Percentiles rank a stretch among this genome's conserved stretches.
Evolutionary conservation across 768 basidiomycete genomes (phyloP).

Genomic region (Rhodotorula diobovata): DNA sequence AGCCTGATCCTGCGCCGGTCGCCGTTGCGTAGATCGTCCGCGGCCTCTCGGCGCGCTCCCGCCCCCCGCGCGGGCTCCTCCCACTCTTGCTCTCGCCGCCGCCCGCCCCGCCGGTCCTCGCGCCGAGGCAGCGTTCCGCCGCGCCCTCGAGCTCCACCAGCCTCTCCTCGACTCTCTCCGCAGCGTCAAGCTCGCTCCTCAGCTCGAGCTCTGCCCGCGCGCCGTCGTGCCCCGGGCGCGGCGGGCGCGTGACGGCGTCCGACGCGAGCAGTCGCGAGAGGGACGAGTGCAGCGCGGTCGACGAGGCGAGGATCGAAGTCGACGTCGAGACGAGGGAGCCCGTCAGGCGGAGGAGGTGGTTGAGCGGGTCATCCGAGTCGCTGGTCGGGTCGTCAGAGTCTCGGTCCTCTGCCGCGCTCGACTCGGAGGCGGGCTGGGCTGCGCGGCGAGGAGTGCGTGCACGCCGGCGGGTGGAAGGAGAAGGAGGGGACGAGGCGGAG

Average conservation of each 20-base stretch:
- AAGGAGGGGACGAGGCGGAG: not conserved
- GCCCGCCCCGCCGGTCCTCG: not conserved
- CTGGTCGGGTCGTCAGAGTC: conserved; percentile 4
- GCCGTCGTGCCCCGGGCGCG: not conserved
- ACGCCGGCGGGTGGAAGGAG: not conserved
- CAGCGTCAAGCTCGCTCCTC: not conserved
- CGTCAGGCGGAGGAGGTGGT: conserved; percentile 10
- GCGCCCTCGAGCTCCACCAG: not conserved
- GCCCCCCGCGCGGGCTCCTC: not conserved
- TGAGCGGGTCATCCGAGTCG: conserved; percentile 5
- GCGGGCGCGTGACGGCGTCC: not conserved
- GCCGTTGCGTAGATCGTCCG: conserved; percentile 6
- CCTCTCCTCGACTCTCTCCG: not conserved
- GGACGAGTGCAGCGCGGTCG: not conserved
- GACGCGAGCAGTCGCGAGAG: not conserved
- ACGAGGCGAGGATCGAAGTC: conserved; percentile 2
- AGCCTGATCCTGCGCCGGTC: not conserved
- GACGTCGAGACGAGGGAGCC: not conserved
- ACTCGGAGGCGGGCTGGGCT: not conserved
- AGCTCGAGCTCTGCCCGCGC: not conserved
- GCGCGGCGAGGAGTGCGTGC: not conserved
- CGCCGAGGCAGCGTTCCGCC: not conserved
- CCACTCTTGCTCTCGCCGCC: not conserved
- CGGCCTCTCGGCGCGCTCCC: not conserved
- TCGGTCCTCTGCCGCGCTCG: no score